These are phyloP conservation scores for Plasmodium cynomolgi DNA, from an alignment of 169 alveolate species.

Conservation along the genomic window DNA sequence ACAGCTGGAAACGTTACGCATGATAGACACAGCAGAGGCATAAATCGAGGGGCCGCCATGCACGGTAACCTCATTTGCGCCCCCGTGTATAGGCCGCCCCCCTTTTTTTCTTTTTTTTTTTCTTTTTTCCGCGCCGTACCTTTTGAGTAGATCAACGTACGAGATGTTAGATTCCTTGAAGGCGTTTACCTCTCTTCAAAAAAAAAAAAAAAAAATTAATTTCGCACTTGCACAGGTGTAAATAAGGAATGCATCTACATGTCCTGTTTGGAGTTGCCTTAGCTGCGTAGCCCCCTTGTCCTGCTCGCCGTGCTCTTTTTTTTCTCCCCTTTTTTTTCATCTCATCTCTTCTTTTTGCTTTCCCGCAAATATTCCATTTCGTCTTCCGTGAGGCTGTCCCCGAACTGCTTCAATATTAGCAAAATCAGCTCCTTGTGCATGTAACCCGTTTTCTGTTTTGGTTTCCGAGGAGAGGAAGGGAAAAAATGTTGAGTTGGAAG, in stretches of 20 bases:
- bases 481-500: neutral
- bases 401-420: constrained; percentile 47
- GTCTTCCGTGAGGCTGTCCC: constrained; percentile 44
- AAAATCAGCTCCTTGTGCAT: constrained; percentile 65
- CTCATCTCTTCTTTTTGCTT: neutral
- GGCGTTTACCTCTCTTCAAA: constrained; percentile 40
- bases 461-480: neutral
- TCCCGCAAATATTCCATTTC: constrained; percentile 21
- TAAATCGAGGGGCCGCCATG: neutral
- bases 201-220: neutral
- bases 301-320: neutral
- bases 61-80: neutral
- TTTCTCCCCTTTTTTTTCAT: neutral
- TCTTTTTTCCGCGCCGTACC: neutral
- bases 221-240: neutral
- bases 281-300: neutral
- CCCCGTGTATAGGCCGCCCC: neutral
- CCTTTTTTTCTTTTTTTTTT: neutral
- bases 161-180: constrained; percentile 31
- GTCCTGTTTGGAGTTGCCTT: neutral
- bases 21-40: neutral
- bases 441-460: constrained; percentile 62
- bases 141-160: constrained; percentile 24
- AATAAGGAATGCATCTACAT: neutral
- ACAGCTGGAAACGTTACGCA: neutral